Evolutionary conservation across 345 rosid species (phyloP), one percentile per base, ranked within the genome.

Genomic region (Excoecaria cochinchinensis): DNA sequence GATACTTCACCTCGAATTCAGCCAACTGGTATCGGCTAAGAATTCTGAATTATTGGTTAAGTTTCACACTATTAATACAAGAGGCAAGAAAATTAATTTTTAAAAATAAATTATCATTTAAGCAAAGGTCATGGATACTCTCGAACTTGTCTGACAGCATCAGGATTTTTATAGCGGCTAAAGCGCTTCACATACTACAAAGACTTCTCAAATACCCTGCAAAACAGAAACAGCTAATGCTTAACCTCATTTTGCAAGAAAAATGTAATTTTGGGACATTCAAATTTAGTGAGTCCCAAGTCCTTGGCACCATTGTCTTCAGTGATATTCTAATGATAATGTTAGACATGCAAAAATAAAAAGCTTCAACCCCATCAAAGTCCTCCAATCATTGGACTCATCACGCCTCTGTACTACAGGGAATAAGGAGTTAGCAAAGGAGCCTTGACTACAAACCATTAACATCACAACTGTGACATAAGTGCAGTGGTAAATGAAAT

Each of bases 121-220:
- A 10, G 63, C 1, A 46, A 75, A 44, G 25, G 25, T 67, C 39
- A 44, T 86, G 97, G 99, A 95, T 95, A 91, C 97, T 93, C 99
- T 88, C 98, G 84, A 78, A 90, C 97, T 95, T 95, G 97, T 87
- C 97, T 78, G 77, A 95, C 97, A 82, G 98, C 99, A 82, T 95
- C 99, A 3, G 99, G 97, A 76, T 93, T 93, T 76, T 93, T 95
- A 77, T 95, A 95, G 17, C 99, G 97, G 85, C 98, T 94, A 76
- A 95, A 95, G 62, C 97, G 97, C 78, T 93, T 95, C 74, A 95
- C 98, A 84, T 95, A 91, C 87, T 95, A 98, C 86, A 93, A 86
- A 1, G 98, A 95, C 81, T 95, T 95, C 89, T 93, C 99, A 83
- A 95, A 95, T 59, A 93, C 98, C 77, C 99, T 95, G 88, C 75